These are phyloP conservation scores for Solanum chaucha DNA, from an alignment of 257 asterid species.

Conservation along the genomic window DNA sequence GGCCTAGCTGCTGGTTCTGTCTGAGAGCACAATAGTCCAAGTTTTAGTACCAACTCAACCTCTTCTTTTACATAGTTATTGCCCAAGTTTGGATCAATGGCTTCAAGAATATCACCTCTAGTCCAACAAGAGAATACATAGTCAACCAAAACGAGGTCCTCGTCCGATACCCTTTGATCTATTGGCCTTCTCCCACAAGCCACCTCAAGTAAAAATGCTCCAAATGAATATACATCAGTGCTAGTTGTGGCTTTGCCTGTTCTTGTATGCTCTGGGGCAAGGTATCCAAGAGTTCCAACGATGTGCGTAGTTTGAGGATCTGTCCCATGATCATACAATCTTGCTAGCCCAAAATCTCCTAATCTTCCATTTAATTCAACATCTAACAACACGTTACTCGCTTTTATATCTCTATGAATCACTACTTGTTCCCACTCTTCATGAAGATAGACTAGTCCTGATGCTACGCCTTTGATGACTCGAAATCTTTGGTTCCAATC, in stretches of 20 bases:
- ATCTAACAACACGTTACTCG: slow-evolving; percentile 50
- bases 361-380: slow-evolving; percentile 27
- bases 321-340: background rate
- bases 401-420: slow-evolving; percentile 56
- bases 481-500: background rate
- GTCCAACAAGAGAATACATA: slow-evolving; percentile 41
- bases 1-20: slow-evolving; percentile 36
- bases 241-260: slow-evolving; percentile 20
- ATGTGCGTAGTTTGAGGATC: slow-evolving; percentile 1
- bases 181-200: slow-evolving; percentile 56
- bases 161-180: slow-evolving; percentile 13
- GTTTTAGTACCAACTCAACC: slow-evolving; percentile 35
- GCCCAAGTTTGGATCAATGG: slow-evolving; percentile 33
- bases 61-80: slow-evolving; percentile 26
- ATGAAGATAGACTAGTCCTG: slow-evolving; percentile 43
- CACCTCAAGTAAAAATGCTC: slow-evolving; percentile 62
- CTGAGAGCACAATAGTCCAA: slow-evolving; percentile 40
- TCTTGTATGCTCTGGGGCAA: slow-evolving; percentile 49
- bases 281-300: slow-evolving; percentile 12
- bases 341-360: background rate
- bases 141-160: slow-evolving; percentile 31
- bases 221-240: slow-evolving; percentile 53
- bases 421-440: slow-evolving; percentile 64
- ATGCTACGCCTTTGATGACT: slow-evolving; percentile 4
- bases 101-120: slow-evolving; percentile 26